Evolutionary conservation across 176 grass and related monocot species (phyloP).

Genomic region (Typha latifolia): DNA sequence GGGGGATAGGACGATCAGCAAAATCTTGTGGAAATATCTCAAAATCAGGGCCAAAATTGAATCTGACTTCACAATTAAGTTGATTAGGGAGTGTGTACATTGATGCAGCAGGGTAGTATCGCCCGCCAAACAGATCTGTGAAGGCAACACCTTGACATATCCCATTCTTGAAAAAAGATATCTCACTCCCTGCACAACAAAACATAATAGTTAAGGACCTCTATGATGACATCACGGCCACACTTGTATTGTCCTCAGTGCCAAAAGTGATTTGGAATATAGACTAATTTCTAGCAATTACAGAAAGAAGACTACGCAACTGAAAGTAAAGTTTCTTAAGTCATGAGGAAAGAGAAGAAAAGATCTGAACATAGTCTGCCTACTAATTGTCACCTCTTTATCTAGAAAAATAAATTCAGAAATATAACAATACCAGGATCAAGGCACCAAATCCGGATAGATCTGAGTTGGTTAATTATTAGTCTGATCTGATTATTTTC

Average conservation of each 20-base stretch:
- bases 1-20: conserved; percentile 36
- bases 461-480: no score
- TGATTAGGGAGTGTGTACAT: conserved; percentile 80
- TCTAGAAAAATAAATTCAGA: no score
- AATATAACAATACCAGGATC: no score
- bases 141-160: conserved; percentile 69
- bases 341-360: no score
- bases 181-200: conserved; percentile 60
- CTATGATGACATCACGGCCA: neutral
- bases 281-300: neutral
- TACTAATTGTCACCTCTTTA: no score
- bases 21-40: conserved; percentile 66
- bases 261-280: no score
- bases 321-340: neutral
- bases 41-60: conserved; percentile 88
- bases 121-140: conserved; percentile 61
- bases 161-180: conserved; percentile 86
- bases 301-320: neutral
- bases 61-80: conserved; percentile 60
- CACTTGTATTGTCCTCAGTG: no score
- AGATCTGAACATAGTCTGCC: no score
- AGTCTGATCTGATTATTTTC: no score
- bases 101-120: conserved; percentile 78
- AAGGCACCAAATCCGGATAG: no score
- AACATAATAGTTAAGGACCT: neutral